Base-by-base conservation (phyloP, 768 basidiomycete genomes). In the Pleurotus cornucopiae region DNA sequence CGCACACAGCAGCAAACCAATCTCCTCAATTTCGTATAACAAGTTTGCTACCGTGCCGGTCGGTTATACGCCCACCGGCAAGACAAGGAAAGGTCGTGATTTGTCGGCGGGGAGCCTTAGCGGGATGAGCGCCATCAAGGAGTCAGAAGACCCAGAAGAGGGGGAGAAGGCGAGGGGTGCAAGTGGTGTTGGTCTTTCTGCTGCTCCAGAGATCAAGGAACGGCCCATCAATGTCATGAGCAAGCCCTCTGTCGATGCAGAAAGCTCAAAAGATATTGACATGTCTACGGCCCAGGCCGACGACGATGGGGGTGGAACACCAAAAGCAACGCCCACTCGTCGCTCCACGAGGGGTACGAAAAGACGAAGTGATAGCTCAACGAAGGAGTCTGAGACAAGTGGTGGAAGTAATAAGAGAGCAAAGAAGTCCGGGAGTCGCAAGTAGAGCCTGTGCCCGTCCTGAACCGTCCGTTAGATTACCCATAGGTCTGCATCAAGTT, bases 11-110 rank as follows among this genome's bases (percentile, higher is more conserved):
- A 34, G 30, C 30, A 34, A 34, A 34, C 11, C 30, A 11, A 34
- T 34, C 2, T 34, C 30, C 30, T 37, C 34, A 5, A 53, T 53
- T 12, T 38, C 51, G 16, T n/a, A 39, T n/a, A 53, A 53, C 39
- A 53, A 53, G 51, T 53, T 53, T 20, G 51, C 51, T 16, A 53
- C 51, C 20, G 51, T 53, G n/a, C 34, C n/a, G 12, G 14, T 53
- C 6, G 26, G 39, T 11, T 53, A 18, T 25, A 53, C 51, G 6
- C 51, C 51, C 12, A 30, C n/a, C 7, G 38, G 38, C 12, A 38
- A 38, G 38, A 41, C 13, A 23, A 14, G 13, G 5, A 53, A 41
- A 25, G 37, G 51, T 23, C 25, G 20, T 12, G 14, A 53, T 53
- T 38, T 21, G 39, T 34, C 30, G 39, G 21, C 39, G 41, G 51